These are phyloP conservation scores for Stropharia rugosoannulata DNA, from an alignment of 768 basidiomycete genomes.

Conservation along the genomic window DNA sequence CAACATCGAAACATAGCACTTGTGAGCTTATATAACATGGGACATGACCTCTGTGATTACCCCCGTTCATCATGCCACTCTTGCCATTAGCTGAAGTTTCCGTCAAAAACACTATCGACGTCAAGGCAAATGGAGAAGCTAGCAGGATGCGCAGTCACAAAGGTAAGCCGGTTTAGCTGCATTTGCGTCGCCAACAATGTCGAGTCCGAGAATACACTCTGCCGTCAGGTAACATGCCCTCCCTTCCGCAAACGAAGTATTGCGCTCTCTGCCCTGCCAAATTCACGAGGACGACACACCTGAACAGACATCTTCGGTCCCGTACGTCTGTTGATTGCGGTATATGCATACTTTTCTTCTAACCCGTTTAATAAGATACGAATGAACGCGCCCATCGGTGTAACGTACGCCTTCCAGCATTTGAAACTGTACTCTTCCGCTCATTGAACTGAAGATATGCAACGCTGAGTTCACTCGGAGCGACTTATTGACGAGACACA, in stretches of 20 bases:
- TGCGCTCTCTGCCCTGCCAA: slow-evolving; percentile 71
- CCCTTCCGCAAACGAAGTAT: slow-evolving; percentile 69
- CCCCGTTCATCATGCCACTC: slow-evolving; percentile 26
- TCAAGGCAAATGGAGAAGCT: slow-evolving; percentile 42
- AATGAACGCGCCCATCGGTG: slow-evolving; percentile 67
- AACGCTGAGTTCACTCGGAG: slow-evolving; percentile 71
- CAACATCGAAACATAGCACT: slow-evolving; percentile 18
- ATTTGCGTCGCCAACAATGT: not conserved
- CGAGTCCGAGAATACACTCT: slow-evolving; percentile 36
- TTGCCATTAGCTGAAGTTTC: slow-evolving; percentile 26
- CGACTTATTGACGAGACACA: slow-evolving; percentile 70
- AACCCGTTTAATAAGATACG: slow-evolving; percentile 41
- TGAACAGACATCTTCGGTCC: slow-evolving; percentile 71
- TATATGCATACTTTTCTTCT: not conserved
- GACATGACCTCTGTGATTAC: slow-evolving; percentile 21
- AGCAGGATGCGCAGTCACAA: slow-evolving; percentile 43
- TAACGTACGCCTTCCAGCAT: slow-evolving; percentile 41
- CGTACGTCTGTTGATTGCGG: slow-evolving; percentile 41
- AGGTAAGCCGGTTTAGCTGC: slow-evolving; percentile 23
- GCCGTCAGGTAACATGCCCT: slow-evolving; percentile 64
- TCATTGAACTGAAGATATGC: slow-evolving; percentile 45
- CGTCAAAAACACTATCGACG: slow-evolving; percentile 29
- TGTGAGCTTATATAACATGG: slow-evolving; percentile 34
- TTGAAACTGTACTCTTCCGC: not conserved
- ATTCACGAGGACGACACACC: slow-evolving; percentile 72